phyloP scores from a whole-genome alignment of 73 alveolate genomes.

The Tetrahymena elliotti region DNA sequence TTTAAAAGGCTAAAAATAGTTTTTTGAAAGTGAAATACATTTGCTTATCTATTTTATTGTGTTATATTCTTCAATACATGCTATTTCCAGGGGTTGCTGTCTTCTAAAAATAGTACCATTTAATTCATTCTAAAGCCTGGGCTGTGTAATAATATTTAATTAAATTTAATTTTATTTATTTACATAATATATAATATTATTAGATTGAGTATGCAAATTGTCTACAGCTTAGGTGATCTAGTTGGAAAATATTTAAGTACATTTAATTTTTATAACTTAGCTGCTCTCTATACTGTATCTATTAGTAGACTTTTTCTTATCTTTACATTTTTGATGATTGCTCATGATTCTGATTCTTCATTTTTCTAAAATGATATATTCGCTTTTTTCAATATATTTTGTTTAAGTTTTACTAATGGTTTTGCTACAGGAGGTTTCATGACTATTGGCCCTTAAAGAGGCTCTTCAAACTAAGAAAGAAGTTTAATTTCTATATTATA shows the following conservation, averaged over 20 bases:
- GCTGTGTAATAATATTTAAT: not conserved
- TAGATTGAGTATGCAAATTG: not conserved
- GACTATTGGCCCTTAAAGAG: not conserved
- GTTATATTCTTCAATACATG: not conserved
- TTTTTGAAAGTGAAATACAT: not conserved
- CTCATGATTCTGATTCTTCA: not conserved
- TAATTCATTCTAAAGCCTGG: not conserved
- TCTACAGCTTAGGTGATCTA: not conserved
- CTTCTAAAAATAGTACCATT: not conserved
- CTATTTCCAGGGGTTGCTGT: not conserved
- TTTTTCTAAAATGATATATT: not conserved
- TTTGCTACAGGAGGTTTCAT: not conserved
- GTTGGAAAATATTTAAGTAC: not conserved
- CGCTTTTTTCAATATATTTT: not conserved
- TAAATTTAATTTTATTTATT: not conserved
- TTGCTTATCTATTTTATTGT: not conserved
- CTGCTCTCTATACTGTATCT: not conserved
- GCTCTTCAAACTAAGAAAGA: not conserved
- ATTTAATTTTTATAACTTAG: not conserved
- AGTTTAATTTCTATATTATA: not conserved
- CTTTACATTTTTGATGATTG: not conserved
- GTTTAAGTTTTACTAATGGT: not conserved
- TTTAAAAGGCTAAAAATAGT: not conserved
- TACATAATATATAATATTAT: not conserved
- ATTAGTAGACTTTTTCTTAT: not conserved